Percentiles rank a stretch among this genome's conserved stretches.
Evolutionary conservation across 2,329 filamentous ascomycete genomes (phyloP).

Genomic region (Penicillium sp.): DNA sequence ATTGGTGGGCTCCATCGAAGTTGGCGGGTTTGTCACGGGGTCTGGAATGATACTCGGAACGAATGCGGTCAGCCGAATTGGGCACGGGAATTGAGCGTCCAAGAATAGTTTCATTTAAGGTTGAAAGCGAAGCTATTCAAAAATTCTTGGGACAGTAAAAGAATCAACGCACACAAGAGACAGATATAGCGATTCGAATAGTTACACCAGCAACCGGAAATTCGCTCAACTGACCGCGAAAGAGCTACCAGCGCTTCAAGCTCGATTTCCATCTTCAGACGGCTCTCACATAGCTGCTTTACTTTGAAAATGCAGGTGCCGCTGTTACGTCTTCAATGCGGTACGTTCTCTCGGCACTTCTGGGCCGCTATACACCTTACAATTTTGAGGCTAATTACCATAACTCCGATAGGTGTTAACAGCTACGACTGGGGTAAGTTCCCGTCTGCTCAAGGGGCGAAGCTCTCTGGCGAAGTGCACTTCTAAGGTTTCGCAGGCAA

Average conservation of each 20-base stretch:
- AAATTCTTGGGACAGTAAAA: background rate
- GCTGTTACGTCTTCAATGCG: slow-evolving; percentile 73
- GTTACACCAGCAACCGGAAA: background rate
- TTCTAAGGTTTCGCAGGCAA: slow-evolving; percentile 65
- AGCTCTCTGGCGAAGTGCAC: slow-evolving; percentile 8
- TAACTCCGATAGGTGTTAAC: slow-evolving; percentile 72
- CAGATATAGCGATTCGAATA: slow-evolving; percentile 3
- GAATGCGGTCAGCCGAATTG: slow-evolving; percentile 26
- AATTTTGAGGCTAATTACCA: background rate
- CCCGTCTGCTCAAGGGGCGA: background rate
- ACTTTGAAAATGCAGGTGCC: slow-evolving; percentile 70
- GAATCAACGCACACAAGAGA: background rate
- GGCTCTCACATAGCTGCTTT: slow-evolving; percentile 5
- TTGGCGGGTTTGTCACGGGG: slow-evolving; percentile 17
- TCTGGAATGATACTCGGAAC: slow-evolving; percentile 14
- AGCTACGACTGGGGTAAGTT: slow-evolving; percentile 92
- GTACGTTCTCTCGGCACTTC: slow-evolving; percentile 46
- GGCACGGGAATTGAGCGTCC: slow-evolving; percentile 23
- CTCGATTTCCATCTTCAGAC: background rate
- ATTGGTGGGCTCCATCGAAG: slow-evolving; percentile 27
- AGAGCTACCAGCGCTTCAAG: slow-evolving; percentile 4
- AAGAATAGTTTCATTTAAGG: slow-evolving; percentile 2
- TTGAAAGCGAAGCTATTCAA: slow-evolving; percentile 1
- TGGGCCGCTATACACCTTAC: background rate
- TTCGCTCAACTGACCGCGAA: slow-evolving; percentile 10